Evolutionary conservation across 306 rosid species (phyloP).

Genomic region (Quercus aquifolioides): DNA sequence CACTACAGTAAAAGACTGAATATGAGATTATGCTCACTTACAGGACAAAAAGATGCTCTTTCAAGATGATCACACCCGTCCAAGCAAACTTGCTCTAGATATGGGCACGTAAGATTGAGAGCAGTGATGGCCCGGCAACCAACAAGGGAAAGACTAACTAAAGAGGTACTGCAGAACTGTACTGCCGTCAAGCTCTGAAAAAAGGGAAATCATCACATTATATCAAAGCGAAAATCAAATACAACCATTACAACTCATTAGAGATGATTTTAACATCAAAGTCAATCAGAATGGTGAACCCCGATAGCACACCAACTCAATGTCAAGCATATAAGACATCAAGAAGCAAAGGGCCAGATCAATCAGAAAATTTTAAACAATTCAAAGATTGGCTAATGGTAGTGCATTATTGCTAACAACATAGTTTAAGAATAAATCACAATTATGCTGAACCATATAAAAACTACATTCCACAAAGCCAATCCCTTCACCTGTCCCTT

Average conservation of each 20-base stretch:
- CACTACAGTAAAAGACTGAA: not conserved
- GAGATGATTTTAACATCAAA: not conserved
- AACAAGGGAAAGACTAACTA: conserved; percentile 81
- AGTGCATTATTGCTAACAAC: not conserved
- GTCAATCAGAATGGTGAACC: not conserved
- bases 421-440: not conserved
- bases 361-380: not conserved
- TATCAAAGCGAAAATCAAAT: not conserved
- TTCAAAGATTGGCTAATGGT: not conserved
- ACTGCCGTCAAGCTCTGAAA: conserved; percentile 83
- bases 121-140: conserved; percentile 83
- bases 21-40: conserved; percentile 39
- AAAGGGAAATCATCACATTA: conserved; percentile 27
- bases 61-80: conserved; percentile 98
- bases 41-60: conserved; percentile 85
- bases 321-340: not conserved
- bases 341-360: not conserved
- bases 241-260: not conserved
- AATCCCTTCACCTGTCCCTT: not conserved
- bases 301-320: not conserved
- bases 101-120: conserved; percentile 76
- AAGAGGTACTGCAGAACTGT: conserved; percentile 70
- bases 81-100: conserved; percentile 83
- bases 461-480: not conserved
- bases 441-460: not conserved